Base-by-base conservation (phyloP, 352 stramenopile species). In the Phytopythium sindhum region DNA sequence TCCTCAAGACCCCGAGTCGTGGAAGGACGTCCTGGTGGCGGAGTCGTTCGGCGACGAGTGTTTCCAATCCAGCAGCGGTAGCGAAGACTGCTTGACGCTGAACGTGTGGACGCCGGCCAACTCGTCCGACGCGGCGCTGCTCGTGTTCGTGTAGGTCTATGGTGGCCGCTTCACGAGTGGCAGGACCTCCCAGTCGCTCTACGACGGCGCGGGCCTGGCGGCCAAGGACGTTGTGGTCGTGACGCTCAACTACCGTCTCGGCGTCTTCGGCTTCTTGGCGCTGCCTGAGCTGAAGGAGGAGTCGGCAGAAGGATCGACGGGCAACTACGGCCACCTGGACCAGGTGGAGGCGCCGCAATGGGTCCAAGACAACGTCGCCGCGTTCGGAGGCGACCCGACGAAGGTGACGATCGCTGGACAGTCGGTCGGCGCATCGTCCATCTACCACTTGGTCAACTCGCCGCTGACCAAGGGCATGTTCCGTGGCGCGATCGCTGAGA, bases 291-390 rank as follows among this genome's bases (percentile, higher is more conserved):
- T 67, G 17, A 26, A 52, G n/a, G 42, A 37, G 33, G 61, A 67
- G 33, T 61, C 61, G 5, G 10, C 1, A 15, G 26, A 29, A 35
- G 47, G 47, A 2, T 37, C 29, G 51, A 50, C 53, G 6, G 66
- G 61, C 48, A 64, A 67, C 55, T 64, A 68, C 17, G 50, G 61
- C 17, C 42, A 64, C 26, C 55, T 68, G 26, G 83, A 91, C 39
- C 97, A 97, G 85, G 75, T 95, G 55, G 57, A 86, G 12, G 91
- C 87, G n/a, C 71, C 97, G 35, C 67, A 94, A 54, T 97, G 89
- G 89, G 81, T 88, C 4, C 76, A 95, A 26, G 65, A 88, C 11
- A 90, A 97, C 64, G 71, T 86, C 42, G 72, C 72, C 19, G 63
- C 67, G 10, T 93, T 89, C 72, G 89, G 91, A 26, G 91, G 89